Evolutionary conservation across 768 basidiomycete species (phyloP), one percentile per base, ranked within the genome.

Genomic region (Phylloporus sp.): DNA sequence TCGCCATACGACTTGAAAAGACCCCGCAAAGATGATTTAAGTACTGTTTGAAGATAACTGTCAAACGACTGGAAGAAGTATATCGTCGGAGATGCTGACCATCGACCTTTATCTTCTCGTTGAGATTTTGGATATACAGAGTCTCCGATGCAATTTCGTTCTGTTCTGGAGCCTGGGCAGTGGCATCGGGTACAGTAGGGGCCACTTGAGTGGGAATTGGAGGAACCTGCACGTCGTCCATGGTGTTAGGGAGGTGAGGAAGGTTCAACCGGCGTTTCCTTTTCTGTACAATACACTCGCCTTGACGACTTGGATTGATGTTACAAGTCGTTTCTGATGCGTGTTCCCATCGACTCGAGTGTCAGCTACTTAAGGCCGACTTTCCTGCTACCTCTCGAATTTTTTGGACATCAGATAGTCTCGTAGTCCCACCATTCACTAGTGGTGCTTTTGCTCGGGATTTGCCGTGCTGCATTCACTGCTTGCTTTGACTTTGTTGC

Each of bases 1-100:
- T 90, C 86, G 12, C 94, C 92, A 63, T 97, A 99, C 13, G 86
- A 80, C 69, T 92, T 92, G 79, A 99, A 98, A 27, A 99, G 77
- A 29, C 87, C 87, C 12, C 82, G 79, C 41, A 99, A 74, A 4
- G 93, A 91, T 47, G 90, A 76, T 71, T 95, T 97, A 56, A 99
- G 78, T 32, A 95, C 94, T 91, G 46, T 45, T 47, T 32, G n/a
- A 20, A 50, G 39, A 41, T 43, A 27, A 35, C 31, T 36, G 40
- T 60, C 48, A 59, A 47, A 29, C 38, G 32, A 54, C 44, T 29
- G 16, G 42, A 31, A 52, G n/a, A 32, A 45, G 34, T 23, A 54
- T 22, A 50, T 45, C n/a, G 36, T 41, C 29, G 41, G 13, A 27
- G 41, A 48, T 53, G 44, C 63, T 51, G 59, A 86, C 87, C 85